phyloP scores from a whole-genome alignment of 495 filamentous ascomycete genomes.

The Rhizodiscina lignyota region DNA sequence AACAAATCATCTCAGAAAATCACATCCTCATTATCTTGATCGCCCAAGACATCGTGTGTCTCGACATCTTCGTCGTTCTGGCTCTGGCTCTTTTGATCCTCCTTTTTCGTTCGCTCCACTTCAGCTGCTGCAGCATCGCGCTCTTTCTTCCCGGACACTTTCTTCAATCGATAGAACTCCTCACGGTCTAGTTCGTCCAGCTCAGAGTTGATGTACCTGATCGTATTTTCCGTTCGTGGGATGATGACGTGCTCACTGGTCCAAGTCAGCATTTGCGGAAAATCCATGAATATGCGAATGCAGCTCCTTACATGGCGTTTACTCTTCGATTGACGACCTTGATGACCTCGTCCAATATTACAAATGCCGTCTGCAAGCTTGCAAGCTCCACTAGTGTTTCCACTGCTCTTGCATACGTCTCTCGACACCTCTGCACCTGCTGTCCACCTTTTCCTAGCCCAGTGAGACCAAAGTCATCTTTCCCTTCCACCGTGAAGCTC shows the following conservation, averaged over 20 bases:
- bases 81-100: constrained; percentile 22
- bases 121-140: constrained; percentile 60
- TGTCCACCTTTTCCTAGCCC: constrained; percentile 94
- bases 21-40: constrained; percentile 81
- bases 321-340: constrained; percentile 98
- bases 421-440: constrained; percentile 84
- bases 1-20: constrained; percentile 57
- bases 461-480: constrained; percentile 91
- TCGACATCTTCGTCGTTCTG: constrained; percentile 28
- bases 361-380: constrained; percentile 93
- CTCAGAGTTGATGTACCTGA: constrained; percentile 99
- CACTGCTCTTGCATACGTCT: constrained; percentile 94
- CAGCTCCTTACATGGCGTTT: constrained; percentile 68
- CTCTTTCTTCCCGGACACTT: constrained; percentile 93
- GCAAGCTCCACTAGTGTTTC: constrained; percentile 94
- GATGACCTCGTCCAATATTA: constrained; percentile 96
- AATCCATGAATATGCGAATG: background rate
- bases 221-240: constrained; percentile 93
- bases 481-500: constrained; percentile 67
- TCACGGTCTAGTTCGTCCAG: constrained; percentile 96
- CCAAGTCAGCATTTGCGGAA: constrained; percentile 1
- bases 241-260: constrained; percentile 87
- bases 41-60: constrained; percentile 55
- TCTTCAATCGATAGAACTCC: constrained; percentile 96
- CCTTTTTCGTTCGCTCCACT: constrained; percentile 26